These are phyloP conservation scores for Calycina marina DNA, from an alignment of 2,329 filamentous ascomycete genomes.

Conservation along the genomic window DNA sequence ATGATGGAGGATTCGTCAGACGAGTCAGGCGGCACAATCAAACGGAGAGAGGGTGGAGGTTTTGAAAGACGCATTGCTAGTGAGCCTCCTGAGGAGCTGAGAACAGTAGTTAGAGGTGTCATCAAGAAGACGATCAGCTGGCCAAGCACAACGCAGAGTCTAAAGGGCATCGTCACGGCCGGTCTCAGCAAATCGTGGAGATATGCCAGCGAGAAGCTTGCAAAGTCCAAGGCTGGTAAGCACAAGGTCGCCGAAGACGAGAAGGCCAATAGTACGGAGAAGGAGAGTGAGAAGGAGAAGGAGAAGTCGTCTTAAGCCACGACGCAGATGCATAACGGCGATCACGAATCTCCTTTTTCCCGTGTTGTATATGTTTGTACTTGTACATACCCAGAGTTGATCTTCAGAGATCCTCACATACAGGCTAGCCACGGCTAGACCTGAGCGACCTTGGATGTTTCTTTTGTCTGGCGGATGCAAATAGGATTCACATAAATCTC, in stretches of 20 bases:
- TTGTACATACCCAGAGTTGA: too few relatives aligned
- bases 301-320: neutral
- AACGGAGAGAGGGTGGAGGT: slow-evolving; percentile 59
- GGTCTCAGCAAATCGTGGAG: slow-evolving; percentile 54
- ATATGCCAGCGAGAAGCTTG: slow-evolving; percentile 72
- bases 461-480: too few relatives aligned
- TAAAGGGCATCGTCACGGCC: slow-evolving; percentile 72
- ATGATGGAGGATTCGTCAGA: slow-evolving; percentile 71
- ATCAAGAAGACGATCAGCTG: slow-evolving; percentile 83
- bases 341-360: neutral
- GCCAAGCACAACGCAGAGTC: slow-evolving; percentile 77
- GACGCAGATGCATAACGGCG: neutral
- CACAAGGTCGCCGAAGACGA: neutral
- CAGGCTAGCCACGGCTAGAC: too few relatives aligned
- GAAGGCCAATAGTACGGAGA: neutral
- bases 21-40: slow-evolving; percentile 53
- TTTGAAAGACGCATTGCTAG: slow-evolving; percentile 78
- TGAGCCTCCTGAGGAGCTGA: slow-evolving; percentile 52
- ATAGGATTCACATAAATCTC: too few relatives aligned
- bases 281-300: neutral
- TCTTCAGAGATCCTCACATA: too few relatives aligned
- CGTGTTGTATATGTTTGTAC: neutral
- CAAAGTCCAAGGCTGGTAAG: slow-evolving; percentile 36
- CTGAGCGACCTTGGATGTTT: too few relatives aligned
- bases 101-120: slow-evolving; percentile 53